Conservation (phyloP, 2,329 filamentous ascomycete genomes). For the Aureobasidium sp. region DNA sequence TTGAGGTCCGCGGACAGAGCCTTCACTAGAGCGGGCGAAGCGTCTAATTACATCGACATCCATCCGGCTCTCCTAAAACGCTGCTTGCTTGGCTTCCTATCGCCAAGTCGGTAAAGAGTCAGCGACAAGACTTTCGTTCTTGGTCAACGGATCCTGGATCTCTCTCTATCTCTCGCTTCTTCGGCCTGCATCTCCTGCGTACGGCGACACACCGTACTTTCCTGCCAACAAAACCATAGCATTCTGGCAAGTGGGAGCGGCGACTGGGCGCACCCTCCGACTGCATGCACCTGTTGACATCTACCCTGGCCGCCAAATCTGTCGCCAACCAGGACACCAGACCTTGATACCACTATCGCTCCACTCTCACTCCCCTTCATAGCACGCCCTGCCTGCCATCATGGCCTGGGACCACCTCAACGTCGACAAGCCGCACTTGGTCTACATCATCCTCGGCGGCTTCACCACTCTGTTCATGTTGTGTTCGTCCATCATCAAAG, state of each 20-base stretch:
- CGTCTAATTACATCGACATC: background rate
- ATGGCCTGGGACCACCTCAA: conserved; percentile 78
- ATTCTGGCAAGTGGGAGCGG: conserved; percentile 36
- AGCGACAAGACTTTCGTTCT: conserved; percentile 10
- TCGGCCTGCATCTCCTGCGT: background rate
- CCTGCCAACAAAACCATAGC: conserved; percentile 1
- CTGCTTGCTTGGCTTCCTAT: conserved; percentile 7
- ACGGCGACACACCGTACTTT: background rate
- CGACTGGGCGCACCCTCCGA: conserved; percentile 43
- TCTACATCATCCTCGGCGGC: conserved; percentile 95
- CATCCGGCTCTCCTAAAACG: background rate
- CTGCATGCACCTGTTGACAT: conserved; percentile 36
- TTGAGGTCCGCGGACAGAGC: background rate
- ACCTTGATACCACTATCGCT: background rate
- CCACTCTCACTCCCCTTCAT: background rate
- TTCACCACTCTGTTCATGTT: conserved; percentile 99
- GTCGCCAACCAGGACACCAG: conserved; percentile 5
- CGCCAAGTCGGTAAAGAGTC: conserved; percentile 14
- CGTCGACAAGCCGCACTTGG: conserved; percentile 92
- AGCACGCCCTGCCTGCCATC: conserved; percentile 4
- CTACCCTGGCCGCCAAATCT: background rate
- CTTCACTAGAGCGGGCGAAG: background rate
- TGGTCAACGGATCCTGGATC: conserved; percentile 6
- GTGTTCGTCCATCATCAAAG: conserved; percentile 95
- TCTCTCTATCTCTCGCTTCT: background rate